Evolutionary conservation across 1,284 basidiomycete genomes (phyloP).

Genomic region (Ganoderma lucidum): DNA sequence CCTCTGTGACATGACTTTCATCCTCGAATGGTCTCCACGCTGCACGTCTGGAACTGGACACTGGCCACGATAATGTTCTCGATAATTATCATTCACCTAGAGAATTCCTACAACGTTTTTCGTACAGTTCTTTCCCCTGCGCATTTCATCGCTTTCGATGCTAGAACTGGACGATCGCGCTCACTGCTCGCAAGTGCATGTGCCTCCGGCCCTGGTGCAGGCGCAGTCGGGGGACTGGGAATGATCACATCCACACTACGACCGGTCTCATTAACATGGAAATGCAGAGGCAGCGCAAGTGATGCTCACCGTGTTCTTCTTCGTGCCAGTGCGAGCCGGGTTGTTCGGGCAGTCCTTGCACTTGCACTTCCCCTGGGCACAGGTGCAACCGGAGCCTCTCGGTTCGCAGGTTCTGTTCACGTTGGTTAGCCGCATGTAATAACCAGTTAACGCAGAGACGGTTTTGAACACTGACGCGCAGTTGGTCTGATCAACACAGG

Average conservation of each 20-base stretch:
- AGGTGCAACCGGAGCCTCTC: slow-evolving; percentile 35
- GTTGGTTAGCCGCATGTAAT: too few relatives aligned
- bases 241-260: slow-evolving; percentile 22
- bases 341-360: slow-evolving; percentile 41
- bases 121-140: too few relatives aligned
- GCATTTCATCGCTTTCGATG: neutral
- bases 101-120: neutral
- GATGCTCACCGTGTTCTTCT: slow-evolving; percentile 9
- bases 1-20: too few relatives aligned
- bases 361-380: slow-evolving; percentile 38
- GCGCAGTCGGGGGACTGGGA: slow-evolving; percentile 15
- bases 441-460: neutral
- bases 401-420: slow-evolving; percentile 38
- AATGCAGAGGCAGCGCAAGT: neutral
- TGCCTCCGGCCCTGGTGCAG: slow-evolving; percentile 19
- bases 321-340: neutral
- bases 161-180: neutral
- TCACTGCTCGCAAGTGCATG: slow-evolving; percentile 19
- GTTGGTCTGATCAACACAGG: slow-evolving; percentile 33
- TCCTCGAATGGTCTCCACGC: neutral
- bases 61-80: neutral
- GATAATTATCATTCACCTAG: neutral
- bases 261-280: neutral
- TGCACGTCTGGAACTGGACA: neutral
- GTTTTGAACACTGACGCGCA: slow-evolving; percentile 36